A percentile compares a stretch with the other conserved stretches of the same genome.
Evolutionary conservation across 306 rosid species (phyloP).

Genomic region (Pachyrhizus erosus): DNA sequence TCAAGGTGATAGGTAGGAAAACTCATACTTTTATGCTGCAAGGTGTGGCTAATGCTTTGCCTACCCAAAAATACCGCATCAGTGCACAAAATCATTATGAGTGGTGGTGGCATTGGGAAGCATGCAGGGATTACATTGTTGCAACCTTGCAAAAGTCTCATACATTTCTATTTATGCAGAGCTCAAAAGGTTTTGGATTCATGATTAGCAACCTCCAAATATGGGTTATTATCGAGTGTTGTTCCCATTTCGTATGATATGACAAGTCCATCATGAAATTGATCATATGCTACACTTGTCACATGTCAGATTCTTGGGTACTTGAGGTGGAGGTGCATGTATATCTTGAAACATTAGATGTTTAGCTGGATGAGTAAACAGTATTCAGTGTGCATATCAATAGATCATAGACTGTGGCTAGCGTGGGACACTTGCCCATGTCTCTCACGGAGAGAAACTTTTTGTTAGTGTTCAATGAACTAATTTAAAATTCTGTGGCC

Average conservation of each 20-base stretch:
- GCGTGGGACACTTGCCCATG: too few relatives aligned
- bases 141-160: conserved; percentile 13
- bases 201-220: conserved; percentile 37
- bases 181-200: conserved; percentile 34
- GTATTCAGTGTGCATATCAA: neutral
- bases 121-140: conserved; percentile 15
- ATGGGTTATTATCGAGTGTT: conserved; percentile 29
- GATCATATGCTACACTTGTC: conserved; percentile 27
- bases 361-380: conserved; percentile 1
- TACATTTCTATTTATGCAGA: conserved; percentile 41
- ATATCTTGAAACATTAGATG: conserved; percentile 26
- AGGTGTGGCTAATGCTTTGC: conserved; percentile 30
- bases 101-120: neutral
- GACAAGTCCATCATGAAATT: conserved; percentile 28
- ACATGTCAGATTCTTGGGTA: conserved; percentile 11
- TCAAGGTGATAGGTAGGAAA: conserved; percentile 31
- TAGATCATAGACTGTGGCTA: too few relatives aligned
- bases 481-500: too few relatives aligned
- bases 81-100: conserved; percentile 11
- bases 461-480: too few relatives aligned
- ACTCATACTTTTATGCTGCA: neutral
- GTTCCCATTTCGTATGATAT: conserved; percentile 20
- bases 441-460: too few relatives aligned
- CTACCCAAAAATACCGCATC: conserved; percentile 13
- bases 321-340: conserved; percentile 26